phyloP scores from a whole-genome alignment of 2,329 filamentous ascomycete genomes.

The Pestalotiopsis sp. region DNA sequence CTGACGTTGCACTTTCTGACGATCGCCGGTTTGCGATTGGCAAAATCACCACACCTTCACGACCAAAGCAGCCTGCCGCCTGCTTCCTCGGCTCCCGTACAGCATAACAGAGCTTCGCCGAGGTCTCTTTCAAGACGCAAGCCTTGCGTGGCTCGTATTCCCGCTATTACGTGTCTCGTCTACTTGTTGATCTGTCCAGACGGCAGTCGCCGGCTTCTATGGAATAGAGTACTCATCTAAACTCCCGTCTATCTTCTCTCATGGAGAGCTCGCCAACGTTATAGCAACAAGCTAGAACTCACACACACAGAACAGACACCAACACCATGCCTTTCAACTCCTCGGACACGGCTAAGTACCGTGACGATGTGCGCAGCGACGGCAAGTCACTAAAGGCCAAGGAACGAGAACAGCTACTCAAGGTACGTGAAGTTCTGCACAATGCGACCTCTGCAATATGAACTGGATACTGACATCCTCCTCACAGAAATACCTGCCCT shows the following conservation, averaged over 20 bases:
- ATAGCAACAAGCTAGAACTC: background rate
- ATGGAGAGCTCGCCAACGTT: background rate
- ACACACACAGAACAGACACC: constrained; percentile 13
- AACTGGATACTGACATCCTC: constrained; percentile 10
- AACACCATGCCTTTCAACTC: constrained; percentile 36
- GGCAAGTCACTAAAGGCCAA: constrained; percentile 43
- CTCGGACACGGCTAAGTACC: constrained; percentile 44
- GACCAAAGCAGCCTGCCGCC: background rate
- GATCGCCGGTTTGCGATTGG: constrained; percentile 1
- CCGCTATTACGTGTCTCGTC: background rate
- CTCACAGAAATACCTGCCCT: constrained; percentile 37
- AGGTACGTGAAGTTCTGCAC: background rate
- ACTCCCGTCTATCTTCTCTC: background rate
- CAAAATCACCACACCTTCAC: background rate
- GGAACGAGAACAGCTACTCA: constrained; percentile 46
- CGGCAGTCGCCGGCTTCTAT: background rate
- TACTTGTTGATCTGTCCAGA: background rate
- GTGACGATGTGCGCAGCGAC: constrained; percentile 45
- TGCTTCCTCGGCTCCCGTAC: background rate
- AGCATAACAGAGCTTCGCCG: constrained; percentile 3
- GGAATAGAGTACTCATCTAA: background rate
- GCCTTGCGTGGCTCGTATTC: background rate
- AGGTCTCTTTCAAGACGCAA: background rate
- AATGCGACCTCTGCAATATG: background rate
- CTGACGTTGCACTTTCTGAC: constrained; percentile 4